Evolutionary conservation across 2,329 filamentous ascomycete genomes (phyloP).

Genomic region (Fusarium secorum): DNA sequence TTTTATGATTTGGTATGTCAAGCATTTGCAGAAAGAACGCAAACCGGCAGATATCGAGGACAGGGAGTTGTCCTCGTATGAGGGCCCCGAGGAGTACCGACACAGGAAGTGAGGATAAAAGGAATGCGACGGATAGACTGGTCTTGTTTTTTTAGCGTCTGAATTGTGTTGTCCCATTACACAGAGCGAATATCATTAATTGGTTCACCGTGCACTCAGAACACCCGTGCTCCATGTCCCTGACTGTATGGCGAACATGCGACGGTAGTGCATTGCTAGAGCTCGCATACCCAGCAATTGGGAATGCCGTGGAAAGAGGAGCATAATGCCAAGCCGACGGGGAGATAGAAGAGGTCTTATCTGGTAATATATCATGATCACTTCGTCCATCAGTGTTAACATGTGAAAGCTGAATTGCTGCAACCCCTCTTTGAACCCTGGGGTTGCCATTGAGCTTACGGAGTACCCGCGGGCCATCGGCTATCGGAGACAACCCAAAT

Average conservation of each 20-base stretch:
- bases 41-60: background rate
- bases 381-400: background rate
- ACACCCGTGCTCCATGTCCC: accelerated
- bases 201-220: accelerated
- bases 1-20: conserved; percentile 4
- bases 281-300: too few species aligned
- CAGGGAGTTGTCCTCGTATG: background rate
- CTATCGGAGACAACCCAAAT: background rate
- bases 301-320: too few species aligned
- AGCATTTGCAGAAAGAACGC: background rate
- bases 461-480: background rate
- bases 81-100: background rate
- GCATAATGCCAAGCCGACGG: background rate
- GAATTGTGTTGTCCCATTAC: accelerated
- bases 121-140: background rate
- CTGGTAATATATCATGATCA: too few species aligned
- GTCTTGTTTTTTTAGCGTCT: background rate
- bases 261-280: accelerated
- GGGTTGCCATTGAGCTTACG: background rate
- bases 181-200: background rate
- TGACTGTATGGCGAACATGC: background rate
- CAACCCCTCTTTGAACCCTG: background rate
- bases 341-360: background rate
- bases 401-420: background rate
- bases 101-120: background rate